A percentile compares a stretch with the other conserved stretches of the same genome.
phyloP scores from a whole-genome alignment of 805 yeast genomes.

The Yarrowia alimentaria region DNA sequence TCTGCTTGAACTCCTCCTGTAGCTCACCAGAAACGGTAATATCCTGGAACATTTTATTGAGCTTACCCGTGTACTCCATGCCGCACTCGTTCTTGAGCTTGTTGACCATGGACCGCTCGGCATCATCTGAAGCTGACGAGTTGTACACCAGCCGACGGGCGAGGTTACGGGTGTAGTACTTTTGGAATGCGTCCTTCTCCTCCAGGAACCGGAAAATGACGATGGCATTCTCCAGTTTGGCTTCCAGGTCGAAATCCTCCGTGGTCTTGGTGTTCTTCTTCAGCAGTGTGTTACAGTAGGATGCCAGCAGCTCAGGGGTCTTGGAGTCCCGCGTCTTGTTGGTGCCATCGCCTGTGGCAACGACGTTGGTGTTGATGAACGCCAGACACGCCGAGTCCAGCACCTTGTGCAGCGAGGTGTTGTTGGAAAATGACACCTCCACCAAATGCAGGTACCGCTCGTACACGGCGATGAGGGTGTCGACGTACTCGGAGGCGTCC shows the following conservation, averaged over 20 bases:
- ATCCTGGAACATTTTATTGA: conserved; percentile 94
- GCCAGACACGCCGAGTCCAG: conserved; percentile 84
- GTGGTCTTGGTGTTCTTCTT: conserved; percentile 65
- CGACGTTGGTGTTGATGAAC: conserved; percentile 76
- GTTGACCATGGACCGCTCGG: conserved; percentile 80
- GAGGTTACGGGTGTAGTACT: conserved; percentile 81
- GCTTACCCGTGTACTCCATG: conserved; percentile 86
- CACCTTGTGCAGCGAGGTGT: conserved; percentile 78
- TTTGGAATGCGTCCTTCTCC: conserved; percentile 94
- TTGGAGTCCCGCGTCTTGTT: conserved; percentile 48
- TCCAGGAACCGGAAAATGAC: conserved; percentile 80
- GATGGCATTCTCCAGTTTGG: conserved; percentile 79
- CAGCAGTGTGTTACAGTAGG: conserved; percentile 79
- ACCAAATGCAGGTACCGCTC: conserved; percentile 65
- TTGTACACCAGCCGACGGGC: conserved; percentile 88
- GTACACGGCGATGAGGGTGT: conserved; percentile 70
- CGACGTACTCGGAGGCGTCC: conserved; percentile 78
- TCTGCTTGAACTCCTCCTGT: conserved; percentile 55
- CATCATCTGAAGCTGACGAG: conserved; percentile 78
- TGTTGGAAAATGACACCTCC: conserved; percentile 62
- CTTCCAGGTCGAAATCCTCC: conserved; percentile 63
- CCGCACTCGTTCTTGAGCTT: conserved; percentile 86
- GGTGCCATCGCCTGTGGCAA: conserved; percentile 54
- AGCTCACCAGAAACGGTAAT: conserved; percentile 80
- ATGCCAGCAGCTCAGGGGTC: conserved; percentile 90